Conservation (phyloP, 2,329 filamentous ascomycete species). For the Calycina herbarum region DNA sequence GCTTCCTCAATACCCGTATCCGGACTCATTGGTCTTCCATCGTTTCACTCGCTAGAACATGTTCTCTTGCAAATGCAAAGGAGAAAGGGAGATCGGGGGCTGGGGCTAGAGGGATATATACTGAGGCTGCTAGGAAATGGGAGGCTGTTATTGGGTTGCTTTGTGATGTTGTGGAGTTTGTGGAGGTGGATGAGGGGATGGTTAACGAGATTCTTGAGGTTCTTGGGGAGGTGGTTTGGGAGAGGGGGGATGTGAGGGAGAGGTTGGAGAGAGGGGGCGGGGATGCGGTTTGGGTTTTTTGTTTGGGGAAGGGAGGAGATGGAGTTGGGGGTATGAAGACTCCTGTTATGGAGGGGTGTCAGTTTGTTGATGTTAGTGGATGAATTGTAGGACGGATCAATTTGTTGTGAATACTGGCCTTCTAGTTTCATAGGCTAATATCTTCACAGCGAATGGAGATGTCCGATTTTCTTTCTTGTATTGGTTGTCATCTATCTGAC, state of each 20-base stretch:
- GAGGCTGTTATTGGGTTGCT: conserved; percentile 60
- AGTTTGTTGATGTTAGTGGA: conserved; percentile 33
- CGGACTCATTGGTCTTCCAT: conserved; percentile 68
- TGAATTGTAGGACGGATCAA: not conserved
- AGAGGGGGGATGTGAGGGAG: conserved; percentile 49
- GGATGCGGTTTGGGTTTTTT: conserved; percentile 74
- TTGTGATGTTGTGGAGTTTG: conserved; percentile 59
- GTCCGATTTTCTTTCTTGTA: no score
- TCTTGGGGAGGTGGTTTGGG: conserved; percentile 51
- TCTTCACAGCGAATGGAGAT: no score
- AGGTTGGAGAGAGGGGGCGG: conserved; percentile 65
- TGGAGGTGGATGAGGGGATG: conserved; percentile 64
- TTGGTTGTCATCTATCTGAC: not conserved
- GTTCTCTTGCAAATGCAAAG: conserved; percentile 44
- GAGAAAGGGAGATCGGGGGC: conserved; percentile 36
- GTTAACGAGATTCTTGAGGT: conserved; percentile 72
- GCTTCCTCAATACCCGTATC: conserved; percentile 77
- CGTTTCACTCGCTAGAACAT: conserved; percentile 49
- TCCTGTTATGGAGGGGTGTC: conserved; percentile 46
- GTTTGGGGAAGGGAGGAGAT: conserved; percentile 31
- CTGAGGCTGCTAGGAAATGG: conserved; percentile 65
- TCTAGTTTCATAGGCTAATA: no score
- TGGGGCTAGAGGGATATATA: conserved; percentile 54
- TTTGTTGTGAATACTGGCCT: no score
- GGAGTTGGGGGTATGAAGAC: conserved; percentile 38